Evolutionary conservation across 768 basidiomycete species (phyloP).

Genomic region (Hericium rajendrae): DNA sequence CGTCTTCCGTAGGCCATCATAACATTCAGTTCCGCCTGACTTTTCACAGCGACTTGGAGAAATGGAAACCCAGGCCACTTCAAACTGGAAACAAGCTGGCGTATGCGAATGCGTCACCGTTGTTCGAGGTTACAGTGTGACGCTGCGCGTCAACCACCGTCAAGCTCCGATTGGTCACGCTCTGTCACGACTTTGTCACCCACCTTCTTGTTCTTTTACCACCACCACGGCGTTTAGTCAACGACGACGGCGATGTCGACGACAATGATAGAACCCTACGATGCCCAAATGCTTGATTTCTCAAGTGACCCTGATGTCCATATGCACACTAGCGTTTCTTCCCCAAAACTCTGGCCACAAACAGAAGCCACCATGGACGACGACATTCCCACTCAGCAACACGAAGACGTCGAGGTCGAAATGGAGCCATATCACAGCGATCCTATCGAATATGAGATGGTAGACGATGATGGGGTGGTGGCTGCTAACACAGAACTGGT

Average conservation of each 20-base stretch:
- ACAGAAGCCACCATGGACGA: conserved; percentile 15
- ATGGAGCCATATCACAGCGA: conserved; percentile 14
- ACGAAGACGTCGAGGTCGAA: conserved; percentile 15
- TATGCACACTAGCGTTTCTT: conserved; percentile 14
- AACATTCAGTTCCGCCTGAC: too few relatives aligned
- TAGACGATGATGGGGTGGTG: conserved; percentile 6
- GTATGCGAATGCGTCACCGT: too few relatives aligned
- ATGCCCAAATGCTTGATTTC: conserved; percentile 16
- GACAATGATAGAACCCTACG: conserved; percentile 13
- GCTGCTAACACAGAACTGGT: conserved; percentile 9
- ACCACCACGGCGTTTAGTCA: background rate
- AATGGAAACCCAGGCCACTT: too few relatives aligned
- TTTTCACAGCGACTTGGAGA: too few relatives aligned
- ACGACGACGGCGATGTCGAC: conserved; percentile 10
- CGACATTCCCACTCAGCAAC: conserved; percentile 7
- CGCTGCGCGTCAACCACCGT: too few relatives aligned
- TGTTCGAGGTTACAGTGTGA: too few relatives aligned
- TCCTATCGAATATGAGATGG: conserved; percentile 15
- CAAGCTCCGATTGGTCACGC: background rate
- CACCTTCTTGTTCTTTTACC: background rate
- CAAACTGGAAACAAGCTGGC: too few relatives aligned
- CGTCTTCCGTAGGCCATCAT: too few relatives aligned
- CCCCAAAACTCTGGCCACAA: conserved; percentile 13
- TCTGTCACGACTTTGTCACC: background rate
- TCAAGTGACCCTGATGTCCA: conserved; percentile 12